A percentile compares a stretch with the other conserved stretches of the same genome.
Evolutionary conservation across 169 alveolate species (phyloP).

Genomic region (Plasmodium coatneyi): DNA sequence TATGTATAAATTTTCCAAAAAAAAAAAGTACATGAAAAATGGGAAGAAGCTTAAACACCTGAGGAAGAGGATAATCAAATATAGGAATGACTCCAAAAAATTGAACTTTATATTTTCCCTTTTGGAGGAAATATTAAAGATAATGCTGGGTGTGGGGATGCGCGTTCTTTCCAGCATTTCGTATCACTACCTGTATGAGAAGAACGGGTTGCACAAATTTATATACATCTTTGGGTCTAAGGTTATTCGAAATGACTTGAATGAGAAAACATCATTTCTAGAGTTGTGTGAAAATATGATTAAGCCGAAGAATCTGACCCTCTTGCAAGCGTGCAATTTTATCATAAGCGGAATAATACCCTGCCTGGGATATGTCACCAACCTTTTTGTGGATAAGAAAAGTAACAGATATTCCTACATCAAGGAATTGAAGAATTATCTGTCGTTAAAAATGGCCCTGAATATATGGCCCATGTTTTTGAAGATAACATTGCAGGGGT

Average conservation of each 20-base stretch:
- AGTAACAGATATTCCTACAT: constrained; percentile 41
- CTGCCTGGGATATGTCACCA: constrained; percentile 71
- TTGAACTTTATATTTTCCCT: constrained; percentile 65
- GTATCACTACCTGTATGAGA: constrained; percentile 67
- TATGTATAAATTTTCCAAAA: constrained; percentile 44
- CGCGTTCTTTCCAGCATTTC: constrained; percentile 73
- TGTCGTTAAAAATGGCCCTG: constrained; percentile 76
- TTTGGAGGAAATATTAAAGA: constrained; percentile 75
- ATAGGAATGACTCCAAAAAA: constrained; percentile 67
- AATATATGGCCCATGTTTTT: constrained; percentile 76
- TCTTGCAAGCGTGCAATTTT: constrained; percentile 67
- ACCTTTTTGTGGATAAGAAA: constrained; percentile 56
- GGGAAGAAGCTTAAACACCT: constrained; percentile 53
- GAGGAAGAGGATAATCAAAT: constrained; percentile 41
- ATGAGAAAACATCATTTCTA: constrained; percentile 31
- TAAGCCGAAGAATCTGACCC: constrained; percentile 65
- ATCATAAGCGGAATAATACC: constrained; percentile 74
- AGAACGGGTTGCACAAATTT: constrained; percentile 67
- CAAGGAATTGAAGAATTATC: constrained; percentile 66
- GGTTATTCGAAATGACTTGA: constrained; percentile 25
- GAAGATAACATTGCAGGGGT: constrained; percentile 65
- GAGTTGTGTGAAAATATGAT: constrained; percentile 67
- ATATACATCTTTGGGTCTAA: constrained; percentile 73
- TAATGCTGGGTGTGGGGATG: constrained; percentile 70
- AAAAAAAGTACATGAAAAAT: constrained; percentile 42